Percentiles rank a stretch among this genome's conserved stretches.
Conservation (phyloP, 2,329 filamentous ascomycete species). For the Pestalotiopsis sp. region DNA sequence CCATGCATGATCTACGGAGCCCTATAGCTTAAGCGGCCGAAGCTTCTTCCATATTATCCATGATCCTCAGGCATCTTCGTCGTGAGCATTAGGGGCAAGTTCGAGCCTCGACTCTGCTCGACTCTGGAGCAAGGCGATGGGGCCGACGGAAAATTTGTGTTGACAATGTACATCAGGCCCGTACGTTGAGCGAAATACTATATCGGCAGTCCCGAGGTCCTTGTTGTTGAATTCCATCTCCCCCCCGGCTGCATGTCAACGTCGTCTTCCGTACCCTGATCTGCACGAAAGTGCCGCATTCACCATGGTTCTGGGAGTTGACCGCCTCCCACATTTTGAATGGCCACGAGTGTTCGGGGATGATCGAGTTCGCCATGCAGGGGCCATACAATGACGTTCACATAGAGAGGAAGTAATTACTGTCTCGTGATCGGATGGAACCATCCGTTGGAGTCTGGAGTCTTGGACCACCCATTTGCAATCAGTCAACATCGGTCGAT, state of each 20-base stretch:
- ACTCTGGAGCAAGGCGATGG: no score
- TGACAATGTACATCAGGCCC: background rate
- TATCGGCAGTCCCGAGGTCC: background rate
- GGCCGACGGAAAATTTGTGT: background rate
- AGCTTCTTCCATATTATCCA: background rate
- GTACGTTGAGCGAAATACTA: background rate
- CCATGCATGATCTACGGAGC: background rate
- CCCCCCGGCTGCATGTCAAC: background rate
- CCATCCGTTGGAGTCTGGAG: background rate
- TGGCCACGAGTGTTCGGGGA: slow-evolving; percentile 10
- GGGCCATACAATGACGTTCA: slow-evolving; percentile 1
- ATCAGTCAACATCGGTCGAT: background rate
- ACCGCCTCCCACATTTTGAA: slow-evolving; percentile 4
- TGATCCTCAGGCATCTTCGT: background rate
- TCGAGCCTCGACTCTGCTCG: background rate
- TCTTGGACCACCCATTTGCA: background rate
- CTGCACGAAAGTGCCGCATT: background rate
- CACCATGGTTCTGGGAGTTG: slow-evolving; percentile 8
- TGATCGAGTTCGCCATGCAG: slow-evolving; percentile 10
- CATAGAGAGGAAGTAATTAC: background rate
- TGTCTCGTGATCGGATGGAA: background rate
- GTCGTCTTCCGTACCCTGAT: background rate
- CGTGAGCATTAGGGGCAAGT: background rate
- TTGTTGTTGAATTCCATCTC: background rate
- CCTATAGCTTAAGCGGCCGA: slow-evolving; percentile 1